phyloP scores from a whole-genome alignment of 371 early-diverging fungal genomes.

The Umbelopsis sp. region DNA sequence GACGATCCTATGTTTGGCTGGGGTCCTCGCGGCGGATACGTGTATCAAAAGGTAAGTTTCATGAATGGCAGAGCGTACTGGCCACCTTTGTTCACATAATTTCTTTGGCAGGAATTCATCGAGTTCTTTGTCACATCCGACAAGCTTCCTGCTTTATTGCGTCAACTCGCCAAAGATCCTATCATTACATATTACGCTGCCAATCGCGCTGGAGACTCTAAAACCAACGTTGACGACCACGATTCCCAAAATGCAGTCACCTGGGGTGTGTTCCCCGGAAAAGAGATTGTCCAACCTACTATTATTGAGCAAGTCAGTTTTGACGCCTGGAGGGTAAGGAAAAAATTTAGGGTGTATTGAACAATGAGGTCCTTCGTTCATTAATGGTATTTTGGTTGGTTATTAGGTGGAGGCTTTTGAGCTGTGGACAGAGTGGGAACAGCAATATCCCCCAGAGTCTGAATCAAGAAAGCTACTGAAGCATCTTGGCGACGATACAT shows the following conservation, averaged over 20 bases:
- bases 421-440: constrained; percentile 91
- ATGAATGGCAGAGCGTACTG: background rate
- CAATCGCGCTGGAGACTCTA: constrained; percentile 75
- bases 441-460: constrained; percentile 68
- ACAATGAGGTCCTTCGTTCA: no score
- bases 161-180: constrained; percentile 54
- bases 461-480: constrained; percentile 59
- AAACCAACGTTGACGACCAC: constrained; percentile 62
- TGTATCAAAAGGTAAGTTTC: constrained; percentile 85
- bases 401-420: constrained; percentile 81
- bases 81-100: background rate
- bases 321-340: constrained; percentile 84
- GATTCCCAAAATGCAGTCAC: constrained; percentile 83
- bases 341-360: no score
- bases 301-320: constrained; percentile 89
- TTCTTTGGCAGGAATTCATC: constrained; percentile 60
- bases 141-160: constrained; percentile 47
- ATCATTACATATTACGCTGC: constrained; percentile 88
- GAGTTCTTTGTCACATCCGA: constrained; percentile 75
- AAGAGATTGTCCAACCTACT: constrained; percentile 94
- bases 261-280: constrained; percentile 97
- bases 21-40: constrained; percentile 93
- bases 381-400: no score
- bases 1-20: constrained; percentile 83
- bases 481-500: constrained; percentile 72